These are phyloP conservation scores for Aspergillus glaucus DNA, from an alignment of 2,329 filamentous ascomycete genomes.

Conservation along the genomic window DNA sequence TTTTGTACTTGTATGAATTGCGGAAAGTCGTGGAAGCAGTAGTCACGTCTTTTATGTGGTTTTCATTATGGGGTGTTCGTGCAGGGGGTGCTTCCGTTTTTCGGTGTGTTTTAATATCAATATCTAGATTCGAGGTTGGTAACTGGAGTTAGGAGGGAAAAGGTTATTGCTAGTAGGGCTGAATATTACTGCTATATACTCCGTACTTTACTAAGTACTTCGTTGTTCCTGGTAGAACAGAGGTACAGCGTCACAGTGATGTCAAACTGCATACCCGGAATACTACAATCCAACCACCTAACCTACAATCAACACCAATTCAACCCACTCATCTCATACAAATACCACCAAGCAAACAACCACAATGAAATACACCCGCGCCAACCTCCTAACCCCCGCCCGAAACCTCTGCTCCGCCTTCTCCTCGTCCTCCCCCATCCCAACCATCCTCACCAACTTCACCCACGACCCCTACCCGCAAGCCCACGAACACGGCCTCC, in stretches of 20 bases:
- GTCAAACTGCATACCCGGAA: not conserved
- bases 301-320: too few species aligned
- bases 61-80: conserved; percentile 7
- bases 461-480: conserved; percentile 20
- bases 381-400: conserved; percentile 19
- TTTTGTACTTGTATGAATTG: conserved; percentile 45
- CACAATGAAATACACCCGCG: conserved; percentile 4
- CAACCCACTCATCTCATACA: not conserved
- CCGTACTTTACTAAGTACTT: too few species aligned
- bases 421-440: conserved; percentile 15
- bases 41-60: conserved; percentile 5
- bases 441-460: conserved; percentile 29
- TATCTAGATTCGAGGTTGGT: not conserved
- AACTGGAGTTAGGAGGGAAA: not conserved
- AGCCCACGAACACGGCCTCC: conserved; percentile 37
- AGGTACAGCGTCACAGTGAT: not conserved
- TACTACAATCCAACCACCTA: not conserved
- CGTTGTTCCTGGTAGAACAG: too few species aligned
- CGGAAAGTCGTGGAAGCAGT: conserved; percentile 44
- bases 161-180: too few species aligned
- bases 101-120: not conserved
- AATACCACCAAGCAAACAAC: not conserved
- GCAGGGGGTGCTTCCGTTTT: not conserved
- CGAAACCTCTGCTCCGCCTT: conserved; percentile 27
- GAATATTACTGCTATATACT: too few species aligned